Evolutionary conservation across 768 basidiomycete species (phyloP).

Genomic region (Leccinum incarnatum): DNA sequence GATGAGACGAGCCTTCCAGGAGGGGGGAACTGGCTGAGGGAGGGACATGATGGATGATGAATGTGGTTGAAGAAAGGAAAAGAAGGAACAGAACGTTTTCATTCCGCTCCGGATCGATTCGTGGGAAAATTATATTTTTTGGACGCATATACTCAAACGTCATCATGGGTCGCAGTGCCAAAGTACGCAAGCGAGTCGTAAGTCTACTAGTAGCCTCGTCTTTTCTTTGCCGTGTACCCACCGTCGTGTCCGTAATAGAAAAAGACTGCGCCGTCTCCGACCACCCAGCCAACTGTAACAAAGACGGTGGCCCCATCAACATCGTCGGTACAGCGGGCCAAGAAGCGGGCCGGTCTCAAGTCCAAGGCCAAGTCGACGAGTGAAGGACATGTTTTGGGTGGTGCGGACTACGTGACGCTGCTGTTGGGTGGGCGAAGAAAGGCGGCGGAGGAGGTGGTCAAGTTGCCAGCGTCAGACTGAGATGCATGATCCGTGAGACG

Average conservation of each 20-base stretch:
- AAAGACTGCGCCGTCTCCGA: conserved; percentile 17
- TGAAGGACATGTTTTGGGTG: conserved; percentile 56
- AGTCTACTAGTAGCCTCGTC: conserved; percentile 7
- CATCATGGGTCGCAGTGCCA: conserved; percentile 39
- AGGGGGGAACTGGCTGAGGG: conserved; percentile 94
- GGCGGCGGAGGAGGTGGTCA: conserved; percentile 63
- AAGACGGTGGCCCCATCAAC: neutral
- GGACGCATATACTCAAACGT: neutral
- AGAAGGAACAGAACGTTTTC: neutral
- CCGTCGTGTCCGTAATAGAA: conserved; percentile 16
- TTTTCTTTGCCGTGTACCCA: neutral
- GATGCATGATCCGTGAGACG: neutral
- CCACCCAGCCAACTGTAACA: conserved; percentile 3
- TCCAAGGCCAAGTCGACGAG: conserved; percentile 12
- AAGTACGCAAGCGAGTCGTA: conserved; percentile 34
- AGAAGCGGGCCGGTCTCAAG: conserved; percentile 29
- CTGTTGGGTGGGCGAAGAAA: conserved; percentile 70
- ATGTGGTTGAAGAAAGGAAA: conserved; percentile 9
- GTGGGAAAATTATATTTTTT: conserved; percentile 26
- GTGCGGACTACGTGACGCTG: conserved; percentile 73
- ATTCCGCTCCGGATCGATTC: conserved; percentile 23
- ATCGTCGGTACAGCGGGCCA: conserved; percentile 21
- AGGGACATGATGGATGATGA: conserved; percentile 61
- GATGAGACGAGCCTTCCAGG: conserved; percentile 73
- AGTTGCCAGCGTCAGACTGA: conserved; percentile 39